Base-by-base conservation (phyloP, 768 basidiomycete species). In the Mycena capillaripes region DNA sequence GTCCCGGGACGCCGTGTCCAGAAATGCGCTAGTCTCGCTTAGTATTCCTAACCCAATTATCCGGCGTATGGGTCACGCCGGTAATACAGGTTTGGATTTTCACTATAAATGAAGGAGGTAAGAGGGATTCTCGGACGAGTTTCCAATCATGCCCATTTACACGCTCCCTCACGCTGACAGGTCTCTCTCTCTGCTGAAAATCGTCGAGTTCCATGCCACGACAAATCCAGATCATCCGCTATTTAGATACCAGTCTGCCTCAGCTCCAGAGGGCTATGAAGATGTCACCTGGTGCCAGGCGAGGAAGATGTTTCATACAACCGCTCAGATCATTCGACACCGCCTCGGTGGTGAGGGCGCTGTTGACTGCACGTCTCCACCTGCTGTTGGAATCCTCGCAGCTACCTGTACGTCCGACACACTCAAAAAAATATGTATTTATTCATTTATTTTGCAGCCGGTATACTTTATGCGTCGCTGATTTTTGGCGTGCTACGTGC, bases 161-260 rank as follows among this genome's bases (percentile, higher is more conserved):
- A 68, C 46, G 1, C 46, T n/a, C 11, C 12, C 16, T 3, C 66
- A 46, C 57, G 57, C 27, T 23, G 58, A 68, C 27, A 46, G 46
- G 34, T 25, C 56, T 1, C 29, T 60, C 23, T 59, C 57, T 21
- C 1, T 68, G n/a, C 42, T 68, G 23, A 48, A 68, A 32, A 21
- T 42, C 21, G 38, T 68, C 36, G 48, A 68, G 48, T 68, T 68
- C 66, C 57, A 68, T 1, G 66, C 66, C 19, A 68, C 23, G 23
- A 60, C 46, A 6, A 68, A 68, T 29, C 58, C 57, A 6, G 3
- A 60, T 30, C 66, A 68, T 29, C 58, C 66, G 21, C 14, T 68
- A 34, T 68, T 68, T 48, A 14, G 48, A 21, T 68, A 68, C 19
- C 56, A 67, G 11, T 67, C 56, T 3, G 16, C 44, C 17, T 48